These are phyloP conservation scores for Nicotiana paniculata DNA, from an alignment of 257 asterid genomes.

Conservation along the genomic window DNA sequence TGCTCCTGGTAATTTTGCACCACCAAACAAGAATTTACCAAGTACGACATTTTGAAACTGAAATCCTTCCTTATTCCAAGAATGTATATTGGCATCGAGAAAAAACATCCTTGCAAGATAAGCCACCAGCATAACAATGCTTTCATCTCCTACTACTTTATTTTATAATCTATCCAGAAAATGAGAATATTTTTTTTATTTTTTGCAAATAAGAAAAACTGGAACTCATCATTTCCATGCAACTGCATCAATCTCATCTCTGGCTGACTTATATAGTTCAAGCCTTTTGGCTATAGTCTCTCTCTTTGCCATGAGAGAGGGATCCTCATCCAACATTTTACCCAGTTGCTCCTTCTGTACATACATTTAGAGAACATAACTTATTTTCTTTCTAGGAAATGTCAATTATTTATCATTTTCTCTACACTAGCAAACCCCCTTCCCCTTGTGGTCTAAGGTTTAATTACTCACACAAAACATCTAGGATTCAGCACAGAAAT, in stretches of 20 bases:
- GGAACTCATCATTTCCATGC: conserved; percentile 69
- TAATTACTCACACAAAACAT: background rate
- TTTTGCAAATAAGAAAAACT: background rate
- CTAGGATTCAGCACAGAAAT: background rate
- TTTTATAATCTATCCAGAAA: background rate
- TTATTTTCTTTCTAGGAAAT: background rate
- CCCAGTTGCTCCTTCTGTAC: conserved; percentile 90
- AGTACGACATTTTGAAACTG: background rate
- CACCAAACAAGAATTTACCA: background rate
- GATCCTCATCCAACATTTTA: conserved; percentile 93
- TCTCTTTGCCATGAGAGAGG: conserved; percentile 83
- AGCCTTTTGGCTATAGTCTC: conserved; percentile 80
- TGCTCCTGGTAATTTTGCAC: background rate
- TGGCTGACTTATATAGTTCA: conserved; percentile 88
- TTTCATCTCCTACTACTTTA: background rate
- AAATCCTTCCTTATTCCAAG: background rate
- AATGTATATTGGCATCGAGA: background rate
- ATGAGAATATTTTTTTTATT: background rate
- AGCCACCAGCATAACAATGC: background rate
- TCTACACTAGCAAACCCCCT: background rate
- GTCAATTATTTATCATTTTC: background rate
- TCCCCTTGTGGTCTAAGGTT: background rate
- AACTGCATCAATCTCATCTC: conserved; percentile 90
- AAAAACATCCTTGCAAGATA: background rate
- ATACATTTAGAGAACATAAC: background rate